Evolutionary conservation across 1,139 yeast genomes (phyloP).

Genomic region (Hansenula sp.): DNA sequence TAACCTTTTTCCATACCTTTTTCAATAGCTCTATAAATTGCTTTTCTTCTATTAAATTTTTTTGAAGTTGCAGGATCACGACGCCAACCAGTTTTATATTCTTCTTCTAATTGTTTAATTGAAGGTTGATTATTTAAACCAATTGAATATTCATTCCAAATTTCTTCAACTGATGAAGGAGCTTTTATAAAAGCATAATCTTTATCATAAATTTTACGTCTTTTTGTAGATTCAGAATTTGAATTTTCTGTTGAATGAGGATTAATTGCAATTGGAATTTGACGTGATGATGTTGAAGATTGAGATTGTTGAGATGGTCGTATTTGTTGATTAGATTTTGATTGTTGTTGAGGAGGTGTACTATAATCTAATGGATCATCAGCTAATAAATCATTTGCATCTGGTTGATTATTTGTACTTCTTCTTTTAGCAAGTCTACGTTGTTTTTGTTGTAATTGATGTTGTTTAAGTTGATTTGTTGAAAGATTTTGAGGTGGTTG

Average conservation of each 20-base stretch:
- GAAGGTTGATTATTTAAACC: conserved; percentile 35
- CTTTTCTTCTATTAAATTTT: conserved; percentile 34
- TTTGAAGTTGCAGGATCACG: conserved; percentile 35
- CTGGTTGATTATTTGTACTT: background rate
- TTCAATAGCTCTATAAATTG: conserved; percentile 35
- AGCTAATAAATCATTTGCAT: conserved; percentile 4
- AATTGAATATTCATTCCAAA: conserved; percentile 36
- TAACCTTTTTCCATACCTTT: conserved; percentile 30
- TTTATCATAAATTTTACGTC: conserved; percentile 26
- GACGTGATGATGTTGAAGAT: conserved; percentile 3
- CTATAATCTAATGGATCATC: conserved; percentile 1
- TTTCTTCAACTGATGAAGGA: conserved; percentile 33
- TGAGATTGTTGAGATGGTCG: background rate
- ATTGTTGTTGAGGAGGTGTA: conserved; percentile 5
- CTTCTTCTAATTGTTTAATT: conserved; percentile 30
- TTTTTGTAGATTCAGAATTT: conserved; percentile 11
- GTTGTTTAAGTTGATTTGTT: conserved; percentile 4
- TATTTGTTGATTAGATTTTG: conserved; percentile 4
- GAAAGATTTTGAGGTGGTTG: conserved; percentile 4
- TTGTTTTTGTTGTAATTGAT: background rate
- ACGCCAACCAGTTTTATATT: conserved; percentile 36
- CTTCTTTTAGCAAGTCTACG: conserved; percentile 1
- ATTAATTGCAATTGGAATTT: conserved; percentile 10
- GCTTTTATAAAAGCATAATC: conserved; percentile 33
- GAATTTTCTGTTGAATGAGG: conserved; percentile 1